phyloP scores from a whole-genome alignment of 306 rosid species.

The Vachellia collinsii region DNA sequence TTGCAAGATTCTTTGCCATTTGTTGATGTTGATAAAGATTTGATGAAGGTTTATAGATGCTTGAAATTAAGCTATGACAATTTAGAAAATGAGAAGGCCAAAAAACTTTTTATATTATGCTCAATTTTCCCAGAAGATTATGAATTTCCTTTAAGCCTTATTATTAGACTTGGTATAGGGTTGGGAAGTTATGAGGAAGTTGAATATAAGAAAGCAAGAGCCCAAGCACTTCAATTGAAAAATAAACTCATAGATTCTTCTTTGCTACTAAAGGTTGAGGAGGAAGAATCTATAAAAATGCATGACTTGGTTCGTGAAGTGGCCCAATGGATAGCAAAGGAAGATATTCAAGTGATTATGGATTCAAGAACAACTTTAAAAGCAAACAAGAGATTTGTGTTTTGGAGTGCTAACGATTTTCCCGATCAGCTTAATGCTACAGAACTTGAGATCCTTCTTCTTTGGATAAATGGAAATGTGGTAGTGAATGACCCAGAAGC shows the following conservation, averaged over 20 bases:
- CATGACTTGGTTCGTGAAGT: not conserved
- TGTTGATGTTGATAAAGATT: not conserved
- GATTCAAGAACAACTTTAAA: not conserved
- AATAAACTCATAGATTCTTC: not conserved
- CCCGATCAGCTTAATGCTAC: not conserved
- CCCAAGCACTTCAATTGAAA: not conserved
- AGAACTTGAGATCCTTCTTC: not conserved
- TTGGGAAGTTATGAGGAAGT: not conserved
- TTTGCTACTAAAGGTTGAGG: not conserved
- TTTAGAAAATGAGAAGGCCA: not conserved
- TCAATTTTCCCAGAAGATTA: constrained; percentile 36
- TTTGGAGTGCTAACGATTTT: not conserved
- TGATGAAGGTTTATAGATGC: too few relatives aligned
- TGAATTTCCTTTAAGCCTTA: too few relatives aligned
- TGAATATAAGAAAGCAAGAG: not conserved
- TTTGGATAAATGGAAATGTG: not conserved
- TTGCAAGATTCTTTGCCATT: not conserved
- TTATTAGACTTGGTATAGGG: too few relatives aligned
- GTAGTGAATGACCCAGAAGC: not conserved
- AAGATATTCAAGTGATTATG: not conserved
- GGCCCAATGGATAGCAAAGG: not conserved
- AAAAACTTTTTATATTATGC: constrained; percentile 24
- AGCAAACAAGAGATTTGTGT: not conserved
- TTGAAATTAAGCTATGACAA: constrained; percentile 37
- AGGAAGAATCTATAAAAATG: not conserved